Base-by-base conservation (phyloP, 139 green algal species). In the Chlamydomonas sp. region DNA sequence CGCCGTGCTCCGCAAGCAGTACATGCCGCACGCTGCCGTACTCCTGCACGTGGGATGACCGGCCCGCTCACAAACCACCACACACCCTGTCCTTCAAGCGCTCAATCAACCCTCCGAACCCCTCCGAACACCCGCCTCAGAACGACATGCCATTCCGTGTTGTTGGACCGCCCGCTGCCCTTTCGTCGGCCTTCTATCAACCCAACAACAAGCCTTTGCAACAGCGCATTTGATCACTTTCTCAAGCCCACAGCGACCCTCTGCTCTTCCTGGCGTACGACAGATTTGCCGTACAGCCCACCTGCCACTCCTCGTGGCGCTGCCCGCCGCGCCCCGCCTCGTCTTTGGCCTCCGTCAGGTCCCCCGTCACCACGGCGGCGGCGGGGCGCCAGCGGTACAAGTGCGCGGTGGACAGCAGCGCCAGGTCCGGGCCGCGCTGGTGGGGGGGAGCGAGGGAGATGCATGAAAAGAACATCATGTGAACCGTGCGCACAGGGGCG, bases 281-380 rank as follows among this genome's bases (percentile, higher is more conserved):
- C 31, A 49, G 31, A 49, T 49, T 49, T 49, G 31, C 31, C 31
- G 31, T 49, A 49, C 31, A 49, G 31, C 72, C 2, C 62, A 80
- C 83, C 83, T 80, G 72, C 83, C 83, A 87, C 63, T 87, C 83
- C 10, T 15, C 15, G 31, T 87, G 73, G 73, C 66, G 9, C 73
- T 87, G 83, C 7, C 15, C 20, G n/a, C 83, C 62, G 31, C 83
- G 61, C 0, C 83, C 83, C 31, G 61, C 59, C 31, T 16, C 31
- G 61, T 87, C 73, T 62, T 75, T 80, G 4, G 83, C 83, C 72
- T 87, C 83, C 83, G 83, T 87, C n/a, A 87, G 83, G 73, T 87
- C 83, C 14, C 83, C 83, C 14, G 72, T 87, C 31, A 87, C 6
- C 62, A 87, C 62, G 3, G 62, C 72, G 1, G 72, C 83, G 31